These are phyloP conservation scores for Wickerhamiella occidentalis DNA, from an alignment of 805 yeast species.

Conservation along the genomic window DNA sequence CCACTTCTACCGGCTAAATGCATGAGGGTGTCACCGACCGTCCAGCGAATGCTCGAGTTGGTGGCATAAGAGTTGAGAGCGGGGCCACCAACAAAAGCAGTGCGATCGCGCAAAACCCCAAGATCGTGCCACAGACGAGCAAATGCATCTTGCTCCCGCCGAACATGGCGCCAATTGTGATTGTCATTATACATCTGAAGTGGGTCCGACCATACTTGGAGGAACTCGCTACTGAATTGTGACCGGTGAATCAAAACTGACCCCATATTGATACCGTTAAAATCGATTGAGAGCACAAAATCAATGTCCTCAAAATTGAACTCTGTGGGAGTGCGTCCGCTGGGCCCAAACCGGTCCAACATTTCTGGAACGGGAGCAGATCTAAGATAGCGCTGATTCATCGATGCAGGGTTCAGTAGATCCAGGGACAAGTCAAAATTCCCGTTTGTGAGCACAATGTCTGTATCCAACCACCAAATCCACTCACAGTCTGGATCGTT, in stretches of 20 bases:
- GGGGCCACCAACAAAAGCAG: constrained; percentile 26
- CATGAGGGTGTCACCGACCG: not conserved
- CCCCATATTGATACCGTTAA: constrained; percentile 29
- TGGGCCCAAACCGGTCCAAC: constrained; percentile 6
- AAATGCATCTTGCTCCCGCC: constrained; percentile 24
- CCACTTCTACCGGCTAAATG: constrained; percentile 1
- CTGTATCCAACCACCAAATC: constrained; percentile 32
- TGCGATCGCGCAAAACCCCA: constrained; percentile 17
- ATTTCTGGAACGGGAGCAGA: constrained; percentile 17
- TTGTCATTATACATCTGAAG: constrained; percentile 10
- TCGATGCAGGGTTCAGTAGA: constrained; percentile 22
- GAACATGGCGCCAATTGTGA: constrained; percentile 8
- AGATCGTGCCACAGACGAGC: constrained; percentile 13
- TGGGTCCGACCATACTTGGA: constrained; percentile 27
- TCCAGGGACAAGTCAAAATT: constrained; percentile 23
- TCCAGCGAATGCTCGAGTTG: not conserved
- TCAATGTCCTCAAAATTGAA: constrained; percentile 18
- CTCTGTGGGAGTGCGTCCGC: constrained; percentile 2
- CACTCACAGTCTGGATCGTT: constrained; percentile 28
- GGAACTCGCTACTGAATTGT: constrained; percentile 17
- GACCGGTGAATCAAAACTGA: constrained; percentile 25
- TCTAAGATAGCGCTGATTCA: constrained; percentile 20
- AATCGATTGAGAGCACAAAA: constrained; percentile 23
- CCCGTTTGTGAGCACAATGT: constrained; percentile 28
- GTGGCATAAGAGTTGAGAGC: constrained; percentile 23